Evolutionary conservation across 345 rosid species (phyloP), one percentile per base, ranked within the genome.

Genomic region (Balakata baccata): DNA sequence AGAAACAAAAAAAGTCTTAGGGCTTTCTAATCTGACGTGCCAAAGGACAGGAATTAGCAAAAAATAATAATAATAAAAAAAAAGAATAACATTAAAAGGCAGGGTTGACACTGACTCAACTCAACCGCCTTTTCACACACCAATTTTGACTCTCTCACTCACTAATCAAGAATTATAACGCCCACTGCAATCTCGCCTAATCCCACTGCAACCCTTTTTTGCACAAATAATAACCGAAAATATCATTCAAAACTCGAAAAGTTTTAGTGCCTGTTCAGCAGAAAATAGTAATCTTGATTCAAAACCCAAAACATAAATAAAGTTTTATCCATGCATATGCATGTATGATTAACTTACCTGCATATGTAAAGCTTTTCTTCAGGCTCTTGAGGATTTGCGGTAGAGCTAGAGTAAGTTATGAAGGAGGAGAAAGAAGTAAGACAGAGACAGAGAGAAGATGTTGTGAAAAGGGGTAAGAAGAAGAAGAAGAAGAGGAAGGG

Each of bases 381-480:
- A 3, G 41, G 18, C 49, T 11, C 69, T 20, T 37, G 66, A 17
- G 46, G 46, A 38, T 58, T 23, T 22, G 22, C 5, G 20, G 59
- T 6, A n/a, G 18, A 10, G 34, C 2, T 6, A n/a, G 18, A 10
- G 34, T 29, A 29, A 29, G 1, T 38, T 47, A 29, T 46, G 46
- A 64, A 54, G 39, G 39, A 59, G 76, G 22, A 69, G 52, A 53
- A 43, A 54, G 75, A 53, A 29, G 1, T 29, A 77, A 54, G 4
- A 17, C 6, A 29, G 12, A 41, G 66, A 69, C 41, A 43, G 11
- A 68, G 66, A 61, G 58, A 54, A 64, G 68, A 74, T 53, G 75
- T 11, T 34, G 77, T 47, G 61, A 80, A 81, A 58, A 62, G 41
- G 76, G 71, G 68, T n/a, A n/a, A n/a, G 82, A 65, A 64, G 84